Evolutionary conservation across 441 rosid genomes (phyloP).

Genomic region (Caryocar brasiliense): DNA sequence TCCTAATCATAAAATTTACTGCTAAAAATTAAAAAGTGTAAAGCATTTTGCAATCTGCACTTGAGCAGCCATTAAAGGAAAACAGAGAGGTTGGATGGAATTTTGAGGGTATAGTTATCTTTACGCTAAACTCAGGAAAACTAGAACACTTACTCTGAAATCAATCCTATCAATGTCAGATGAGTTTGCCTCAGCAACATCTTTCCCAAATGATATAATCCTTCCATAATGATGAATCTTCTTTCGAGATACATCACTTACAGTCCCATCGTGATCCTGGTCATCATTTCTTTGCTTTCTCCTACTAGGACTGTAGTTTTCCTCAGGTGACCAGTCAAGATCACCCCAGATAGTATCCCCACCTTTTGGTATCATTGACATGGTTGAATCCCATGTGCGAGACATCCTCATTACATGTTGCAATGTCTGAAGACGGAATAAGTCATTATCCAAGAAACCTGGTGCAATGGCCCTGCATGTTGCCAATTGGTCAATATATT

Average conservation of each 20-base stretch:
- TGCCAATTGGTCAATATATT: no score
- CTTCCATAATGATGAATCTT: slow-evolving; percentile 61
- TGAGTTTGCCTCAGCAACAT: slow-evolving; percentile 59
- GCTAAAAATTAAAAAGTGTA: no score
- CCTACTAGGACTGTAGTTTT: slow-evolving; percentile 33
- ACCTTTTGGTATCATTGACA: slow-evolving; percentile 94
- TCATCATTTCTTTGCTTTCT: slow-evolving; percentile 32
- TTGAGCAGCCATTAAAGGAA: not conserved
- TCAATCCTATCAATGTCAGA: slow-evolving; percentile 66
- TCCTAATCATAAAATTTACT: not conserved
- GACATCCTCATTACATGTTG: slow-evolving; percentile 79
- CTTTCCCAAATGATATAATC: slow-evolving; percentile 79
- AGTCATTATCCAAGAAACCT: slow-evolving; percentile 66
- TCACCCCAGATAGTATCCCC: slow-evolving; percentile 94
- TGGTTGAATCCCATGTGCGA: slow-evolving; percentile 91
- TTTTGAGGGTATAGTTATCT: not conserved
- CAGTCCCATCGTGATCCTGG: slow-evolving; percentile 18
- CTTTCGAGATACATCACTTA: slow-evolving; percentile 24
- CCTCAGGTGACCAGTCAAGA: slow-evolving; percentile 91
- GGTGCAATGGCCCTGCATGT: slow-evolving; percentile 83
- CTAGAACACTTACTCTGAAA: slow-evolving; percentile 63
- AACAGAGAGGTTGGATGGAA: not conserved
- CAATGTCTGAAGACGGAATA: slow-evolving; percentile 74
- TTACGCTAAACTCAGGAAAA: not conserved
- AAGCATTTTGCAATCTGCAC: no score